Conservation (phyloP, 345 rosid species). For the Melaleuca alternifolia region DNA sequence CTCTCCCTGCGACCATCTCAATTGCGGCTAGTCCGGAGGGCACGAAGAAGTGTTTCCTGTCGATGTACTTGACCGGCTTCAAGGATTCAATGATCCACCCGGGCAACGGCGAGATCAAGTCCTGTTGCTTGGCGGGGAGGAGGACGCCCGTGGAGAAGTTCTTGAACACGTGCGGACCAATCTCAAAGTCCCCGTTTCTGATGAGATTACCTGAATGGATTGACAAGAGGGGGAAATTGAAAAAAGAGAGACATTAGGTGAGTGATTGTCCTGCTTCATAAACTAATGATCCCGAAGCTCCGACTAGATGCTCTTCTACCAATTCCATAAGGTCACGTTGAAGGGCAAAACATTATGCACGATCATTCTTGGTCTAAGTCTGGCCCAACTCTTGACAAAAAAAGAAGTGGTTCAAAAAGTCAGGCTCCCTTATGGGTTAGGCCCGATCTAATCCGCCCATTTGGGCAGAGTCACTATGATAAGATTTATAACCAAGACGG, state of each 20-base stretch:
- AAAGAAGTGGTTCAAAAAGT: too few species aligned
- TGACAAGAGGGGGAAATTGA: neutral
- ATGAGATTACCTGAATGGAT: conserved; percentile 40
- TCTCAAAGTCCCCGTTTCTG: conserved; percentile 73
- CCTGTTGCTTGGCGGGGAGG: conserved; percentile 42
- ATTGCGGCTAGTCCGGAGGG: conserved; percentile 51
- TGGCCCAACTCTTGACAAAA: too few species aligned
- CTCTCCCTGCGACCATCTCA: conserved; percentile 72
- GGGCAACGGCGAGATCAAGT: conserved; percentile 59
- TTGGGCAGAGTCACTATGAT: neutral
- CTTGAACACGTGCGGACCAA: conserved; percentile 67
- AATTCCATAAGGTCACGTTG: neutral
- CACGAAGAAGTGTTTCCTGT: conserved; percentile 53
- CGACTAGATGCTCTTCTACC: neutral
- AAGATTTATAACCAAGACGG: neutral
- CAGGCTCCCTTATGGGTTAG: too few species aligned
- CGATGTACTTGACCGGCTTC: conserved; percentile 71
- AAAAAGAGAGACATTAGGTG: neutral
- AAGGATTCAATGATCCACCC: conserved; percentile 89
- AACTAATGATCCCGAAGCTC: neutral
- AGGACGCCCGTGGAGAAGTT: conserved; percentile 80
- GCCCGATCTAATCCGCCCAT: neutral
- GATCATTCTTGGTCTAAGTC: neutral
- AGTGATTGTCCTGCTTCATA: neutral
- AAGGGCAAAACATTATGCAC: neutral